Evolutionary conservation across 2,329 filamentous ascomycete genomes (phyloP).

Genomic region (Capronia americana): DNA sequence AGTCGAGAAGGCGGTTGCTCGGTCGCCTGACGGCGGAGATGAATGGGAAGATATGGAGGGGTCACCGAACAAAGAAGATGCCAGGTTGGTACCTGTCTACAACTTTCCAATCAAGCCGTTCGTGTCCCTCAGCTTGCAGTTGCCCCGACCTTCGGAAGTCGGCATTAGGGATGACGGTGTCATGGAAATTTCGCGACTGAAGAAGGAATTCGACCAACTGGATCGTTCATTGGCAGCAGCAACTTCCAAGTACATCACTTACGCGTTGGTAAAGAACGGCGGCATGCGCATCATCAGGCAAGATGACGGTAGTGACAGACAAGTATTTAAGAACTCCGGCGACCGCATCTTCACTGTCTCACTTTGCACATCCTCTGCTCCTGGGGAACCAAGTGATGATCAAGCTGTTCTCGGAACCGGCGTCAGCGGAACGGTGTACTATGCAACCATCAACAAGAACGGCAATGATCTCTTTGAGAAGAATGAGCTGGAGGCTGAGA

Average conservation of each 20-base stretch:
- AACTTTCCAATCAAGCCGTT: constrained; percentile 98
- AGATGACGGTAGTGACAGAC: constrained; percentile 88
- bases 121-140: constrained; percentile 79
- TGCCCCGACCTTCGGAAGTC: constrained; percentile 62
- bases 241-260: constrained; percentile 88
- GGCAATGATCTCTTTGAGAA: constrained; percentile 81
- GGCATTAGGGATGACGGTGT: constrained; percentile 78
- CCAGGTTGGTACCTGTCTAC: constrained; percentile 75
- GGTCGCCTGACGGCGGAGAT: constrained; percentile 65
- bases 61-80: constrained; percentile 66
- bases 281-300: constrained; percentile 93
- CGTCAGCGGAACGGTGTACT: constrained; percentile 96
- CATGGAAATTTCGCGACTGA: constrained; percentile 90
- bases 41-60: constrained; percentile 86
- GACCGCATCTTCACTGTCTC: constrained; percentile 96
- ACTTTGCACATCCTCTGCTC: constrained; percentile 71
- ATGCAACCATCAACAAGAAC: constrained; percentile 78
- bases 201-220: constrained; percentile 97
- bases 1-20: constrained; percentile 11
- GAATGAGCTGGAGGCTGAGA: constrained; percentile 79
- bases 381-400: constrained; percentile 62
- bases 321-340: constrained; percentile 87
- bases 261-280: constrained; percentile 90
- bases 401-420: constrained; percentile 92
- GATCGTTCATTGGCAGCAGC: constrained; percentile 92